These are phyloP conservation scores for Piper betle DNA, from an alignment of 164 flowering plant species.

Conservation along the genomic window DNA sequence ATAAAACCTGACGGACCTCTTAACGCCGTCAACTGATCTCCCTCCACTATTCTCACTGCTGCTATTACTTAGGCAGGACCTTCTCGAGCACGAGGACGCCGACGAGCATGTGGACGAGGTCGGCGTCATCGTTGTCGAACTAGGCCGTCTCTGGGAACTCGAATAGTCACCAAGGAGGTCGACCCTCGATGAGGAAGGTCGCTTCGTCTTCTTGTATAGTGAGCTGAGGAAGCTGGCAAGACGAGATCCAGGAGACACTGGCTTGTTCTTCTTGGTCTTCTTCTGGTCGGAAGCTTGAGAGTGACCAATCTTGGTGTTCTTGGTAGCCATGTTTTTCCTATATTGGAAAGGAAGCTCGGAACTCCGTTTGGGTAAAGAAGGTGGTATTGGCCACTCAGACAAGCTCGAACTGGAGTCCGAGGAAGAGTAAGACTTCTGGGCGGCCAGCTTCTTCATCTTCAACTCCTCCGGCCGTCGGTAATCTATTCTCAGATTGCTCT, in stretches of 20 bases:
- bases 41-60: constrained; percentile 5
- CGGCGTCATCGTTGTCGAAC: constrained; percentile 3
- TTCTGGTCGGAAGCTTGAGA: constrained; percentile 9
- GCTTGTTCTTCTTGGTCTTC: constrained; percentile 50
- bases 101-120: constrained; percentile 49
- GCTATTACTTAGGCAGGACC: constrained; percentile 61
- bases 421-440: neutral
- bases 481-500: neutral
- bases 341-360: constrained; percentile 21
- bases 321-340: constrained; percentile 51
- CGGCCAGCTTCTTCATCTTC: constrained; percentile 15
- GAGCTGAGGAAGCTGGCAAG: constrained; percentile 73
- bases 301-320: constrained; percentile 21
- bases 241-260: constrained; percentile 74
- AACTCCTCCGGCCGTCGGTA: neutral
- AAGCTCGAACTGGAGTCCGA: constrained; percentile 51
- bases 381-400: constrained; percentile 43
- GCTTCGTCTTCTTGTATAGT: constrained; percentile 38
- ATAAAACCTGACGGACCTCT: constrained; percentile 66
- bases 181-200: constrained; percentile 4
- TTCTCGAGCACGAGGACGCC: constrained; percentile 58
- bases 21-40: constrained; percentile 23
- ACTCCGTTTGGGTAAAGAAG: constrained; percentile 47
- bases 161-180: constrained; percentile 1
- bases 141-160: constrained; percentile 5